Base-by-base conservation (phyloP, 164 flowering plant species). In the Kingdonia uniflora region DNA sequence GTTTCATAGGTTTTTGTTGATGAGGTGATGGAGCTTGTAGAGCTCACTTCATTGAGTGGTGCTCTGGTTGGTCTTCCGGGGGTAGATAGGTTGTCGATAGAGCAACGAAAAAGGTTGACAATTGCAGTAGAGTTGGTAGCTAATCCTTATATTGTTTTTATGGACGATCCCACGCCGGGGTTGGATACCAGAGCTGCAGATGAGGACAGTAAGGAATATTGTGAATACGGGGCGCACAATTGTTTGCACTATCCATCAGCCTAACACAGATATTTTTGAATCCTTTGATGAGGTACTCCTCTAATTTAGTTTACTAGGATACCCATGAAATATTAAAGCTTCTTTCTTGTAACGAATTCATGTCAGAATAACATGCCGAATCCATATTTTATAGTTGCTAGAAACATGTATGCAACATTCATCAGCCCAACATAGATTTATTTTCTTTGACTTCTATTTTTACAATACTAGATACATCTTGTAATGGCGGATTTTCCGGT, bases 161-260 rank as follows among this genome's bases (percentile, higher is more conserved):
- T 94, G 99, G 97, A 94, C 68, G 99, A 94, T 68, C 99, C 98
- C 50, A 94, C 99, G 5, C 84, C 99, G 29, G 97, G 99, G 23
- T 65, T 94, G 74, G 99, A 94, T 78, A n/a, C 97, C 45, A 76
- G 99, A 64, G 62, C 99, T 72, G 99, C 99, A 22, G 23, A 94
- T 94, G 99, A 81, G 99, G 74, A 89, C 99, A 47, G 99, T 94
- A 52, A 82, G 99, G 67, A 94, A 94, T 58, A 94, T 94, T 33
- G 99, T 84, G 15, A 83, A 94, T 59, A 94, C 99, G 15, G 99
- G 99, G 52, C 73, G 99, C 45, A 94, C 99, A 55, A 92, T 92
- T 53, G 99, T 92, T 25, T 92, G 99, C 80, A 92, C 99, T 15
- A 86, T 88, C 62, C 99, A 92, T 73, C 99, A 92, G 67, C 98